Evolutionary conservation across 2,329 filamentous ascomycete genomes (phyloP).

Genomic region (Arthrocladium fulminans): DNA sequence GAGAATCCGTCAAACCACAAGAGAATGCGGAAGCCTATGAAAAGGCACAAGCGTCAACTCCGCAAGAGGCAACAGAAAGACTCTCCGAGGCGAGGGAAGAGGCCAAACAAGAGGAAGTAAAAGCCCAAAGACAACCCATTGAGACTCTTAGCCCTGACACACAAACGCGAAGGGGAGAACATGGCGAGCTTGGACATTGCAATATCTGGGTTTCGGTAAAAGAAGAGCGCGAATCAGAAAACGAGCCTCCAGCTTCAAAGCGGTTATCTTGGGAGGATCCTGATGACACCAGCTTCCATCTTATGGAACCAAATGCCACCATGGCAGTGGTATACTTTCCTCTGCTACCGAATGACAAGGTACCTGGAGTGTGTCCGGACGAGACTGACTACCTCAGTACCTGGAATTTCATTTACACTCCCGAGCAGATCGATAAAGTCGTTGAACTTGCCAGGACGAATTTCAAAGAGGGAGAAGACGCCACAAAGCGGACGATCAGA

Average conservation of each 20-base stretch:
- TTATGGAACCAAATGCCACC: slow-evolving; percentile 70
- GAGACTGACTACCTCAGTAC: slow-evolving; percentile 81
- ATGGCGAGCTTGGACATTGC: slow-evolving; percentile 69
- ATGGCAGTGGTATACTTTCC: slow-evolving; percentile 88
- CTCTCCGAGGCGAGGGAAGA: slow-evolving; percentile 49
- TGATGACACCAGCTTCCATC: slow-evolving; percentile 57
- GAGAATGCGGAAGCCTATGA: slow-evolving; percentile 58
- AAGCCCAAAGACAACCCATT: slow-evolving; percentile 33
- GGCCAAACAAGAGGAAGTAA: slow-evolving; percentile 13
- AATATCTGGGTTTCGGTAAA: slow-evolving; percentile 90
- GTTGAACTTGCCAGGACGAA: slow-evolving; percentile 77
- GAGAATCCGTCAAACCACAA: slow-evolving; percentile 47
- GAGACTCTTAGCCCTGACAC: slow-evolving; percentile 38
- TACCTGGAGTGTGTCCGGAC: slow-evolving; percentile 72
- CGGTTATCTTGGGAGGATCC: slow-evolving; percentile 34
- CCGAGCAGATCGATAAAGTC: slow-evolving; percentile 78
- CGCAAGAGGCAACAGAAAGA: slow-evolving; percentile 54
- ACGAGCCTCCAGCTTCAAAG: slow-evolving; percentile 47
- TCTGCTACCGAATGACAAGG: slow-evolving; percentile 67
- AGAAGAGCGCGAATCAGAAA: slow-evolving; percentile 55
- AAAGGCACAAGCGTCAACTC: slow-evolving; percentile 53
- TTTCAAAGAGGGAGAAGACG: slow-evolving; percentile 70
- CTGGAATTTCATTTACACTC: slow-evolving; percentile 96
- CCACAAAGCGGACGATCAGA: slow-evolving; percentile 66
- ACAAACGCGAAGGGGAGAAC: slow-evolving; percentile 1